Base-by-base conservation (phyloP, 192 early-diverging fungal species). In the Coemansia sp. region DNA sequence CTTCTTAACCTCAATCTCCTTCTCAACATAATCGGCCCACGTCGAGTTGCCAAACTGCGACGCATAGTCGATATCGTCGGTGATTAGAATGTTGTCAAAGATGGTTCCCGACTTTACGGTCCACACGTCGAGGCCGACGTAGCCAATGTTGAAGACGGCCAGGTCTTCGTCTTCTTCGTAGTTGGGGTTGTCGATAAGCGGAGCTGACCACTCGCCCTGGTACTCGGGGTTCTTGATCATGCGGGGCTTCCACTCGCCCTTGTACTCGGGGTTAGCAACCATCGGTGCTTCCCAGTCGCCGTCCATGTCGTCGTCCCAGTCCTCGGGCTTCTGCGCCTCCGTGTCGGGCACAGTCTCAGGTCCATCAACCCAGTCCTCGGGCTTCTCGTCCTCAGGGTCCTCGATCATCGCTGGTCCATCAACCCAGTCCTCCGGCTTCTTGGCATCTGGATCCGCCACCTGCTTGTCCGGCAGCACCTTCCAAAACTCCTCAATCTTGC, bases 251-350 rank as follows among this genome's bases (percentile, higher is more conserved):
- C 94, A 98, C 72, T 85, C 77, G 22, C 94, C 94, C 75, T 86
- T 84, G 77, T 86, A 96, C 29, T 91, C 89, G 47, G 94, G 94
- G 86, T 96, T 98, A 45, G 86, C 66, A 50, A 97, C 77, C 60
- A 87, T 75, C 19, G 94, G 93, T 21, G 96, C 85, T 74, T 91
- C 90, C 94, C 95, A 98, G 22, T 95, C 94, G 63, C 97, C 97
- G 79, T 98, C 95, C 82, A 93, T 87, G 60, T 97, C 95, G 62
- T 92, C 92, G 63, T 92, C 90, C 93, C 94, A 97, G 70, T 96
- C 93, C 58, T 90, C 92, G 37, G 95, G 94, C 81, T 92, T 92
- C 53, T 68, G 73, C 53, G 92, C 92, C 2, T 92, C 84, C 47
- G 92, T 86, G 66, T 97, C 93, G 37, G 89, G 66, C 68, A 97